phyloP scores from a whole-genome alignment of 1,284 basidiomycete species.

The Gomphus bonarii region DNA sequence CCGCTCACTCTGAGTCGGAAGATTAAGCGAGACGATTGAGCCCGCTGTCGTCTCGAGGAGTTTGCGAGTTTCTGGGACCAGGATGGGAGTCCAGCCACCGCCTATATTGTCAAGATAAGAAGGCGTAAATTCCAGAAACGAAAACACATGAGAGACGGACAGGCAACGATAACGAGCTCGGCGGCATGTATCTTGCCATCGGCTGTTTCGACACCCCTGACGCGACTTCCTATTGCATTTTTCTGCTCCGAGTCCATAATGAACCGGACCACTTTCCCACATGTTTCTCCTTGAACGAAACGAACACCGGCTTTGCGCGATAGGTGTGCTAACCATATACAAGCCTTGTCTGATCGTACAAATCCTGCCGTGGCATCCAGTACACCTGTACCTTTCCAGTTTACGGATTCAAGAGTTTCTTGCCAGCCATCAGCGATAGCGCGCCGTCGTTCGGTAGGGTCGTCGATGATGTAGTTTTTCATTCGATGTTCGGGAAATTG shows the following conservation, averaged over 20 bases:
- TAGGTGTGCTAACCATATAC: neutral
- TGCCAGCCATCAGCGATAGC: neutral
- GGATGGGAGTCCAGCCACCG: neutral
- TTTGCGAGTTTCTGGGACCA: neutral
- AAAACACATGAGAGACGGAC: neutral
- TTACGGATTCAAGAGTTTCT: neutral
- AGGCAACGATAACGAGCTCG: neutral
- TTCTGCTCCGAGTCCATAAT: neutral
- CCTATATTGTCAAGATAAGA: neutral
- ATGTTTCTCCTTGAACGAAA: neutral
- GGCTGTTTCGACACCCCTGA: neutral
- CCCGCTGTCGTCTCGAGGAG: constrained; percentile 1
- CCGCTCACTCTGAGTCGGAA: neutral
- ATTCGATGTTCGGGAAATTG: neutral
- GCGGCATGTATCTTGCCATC: neutral
- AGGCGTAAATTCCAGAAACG: neutral
- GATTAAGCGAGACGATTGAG: neutral
- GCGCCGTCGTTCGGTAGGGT: neutral
- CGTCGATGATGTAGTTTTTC: neutral
- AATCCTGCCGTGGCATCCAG: neutral
- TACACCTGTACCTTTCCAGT: neutral
- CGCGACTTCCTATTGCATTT: neutral
- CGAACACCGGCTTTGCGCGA: neutral
- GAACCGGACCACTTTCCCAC: neutral
- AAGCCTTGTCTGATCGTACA: neutral